These are phyloP conservation scores for Neobulgaria alba DNA, from an alignment of 2,329 filamentous ascomycete species.

Conservation along the genomic window DNA sequence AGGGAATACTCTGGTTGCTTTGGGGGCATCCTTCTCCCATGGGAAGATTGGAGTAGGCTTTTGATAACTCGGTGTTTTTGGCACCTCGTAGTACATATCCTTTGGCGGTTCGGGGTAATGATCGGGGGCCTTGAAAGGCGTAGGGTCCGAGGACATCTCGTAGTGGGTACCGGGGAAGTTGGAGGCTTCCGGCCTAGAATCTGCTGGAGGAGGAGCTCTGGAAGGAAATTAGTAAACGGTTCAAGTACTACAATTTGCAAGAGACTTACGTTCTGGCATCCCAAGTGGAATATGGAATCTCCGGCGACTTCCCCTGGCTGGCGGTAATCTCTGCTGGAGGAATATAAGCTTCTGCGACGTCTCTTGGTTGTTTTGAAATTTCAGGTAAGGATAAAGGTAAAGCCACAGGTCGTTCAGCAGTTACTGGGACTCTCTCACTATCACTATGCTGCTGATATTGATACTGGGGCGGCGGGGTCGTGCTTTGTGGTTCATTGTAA, in stretches of 20 bases:
- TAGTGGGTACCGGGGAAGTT: constrained; percentile 77
- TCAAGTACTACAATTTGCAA: constrained; percentile 7
- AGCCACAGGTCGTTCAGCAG: constrained; percentile 16
- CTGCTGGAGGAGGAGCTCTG: constrained; percentile 43
- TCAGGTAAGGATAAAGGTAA: no score
- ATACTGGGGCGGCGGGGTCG: neutral
- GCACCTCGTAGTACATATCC: constrained; percentile 83
- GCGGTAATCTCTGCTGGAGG: neutral
- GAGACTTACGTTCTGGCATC: constrained; percentile 41
- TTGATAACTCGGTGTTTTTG: constrained; percentile 51
- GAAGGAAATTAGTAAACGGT: constrained; percentile 8
- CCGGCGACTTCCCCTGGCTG: constrained; percentile 6
- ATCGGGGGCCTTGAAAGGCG: constrained; percentile 67
- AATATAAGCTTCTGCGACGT: constrained; percentile 26
- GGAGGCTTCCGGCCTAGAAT: constrained; percentile 75
- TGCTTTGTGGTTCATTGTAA: neutral
- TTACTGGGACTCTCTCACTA: constrained; percentile 1
- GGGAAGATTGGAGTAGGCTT: constrained; percentile 71
- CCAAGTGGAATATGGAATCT: constrained; percentile 28
- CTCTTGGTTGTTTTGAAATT: constrained; percentile 6
- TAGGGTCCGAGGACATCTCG: constrained; percentile 68
- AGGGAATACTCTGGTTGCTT: constrained; percentile 55
- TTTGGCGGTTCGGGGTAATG: constrained; percentile 76
- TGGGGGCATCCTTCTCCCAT: constrained; percentile 68
- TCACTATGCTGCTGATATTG: neutral